These are phyloP conservation scores for Dianthus caryophyllus DNA, from an alignment of 148 eudicot species.

Conservation along the genomic window DNA sequence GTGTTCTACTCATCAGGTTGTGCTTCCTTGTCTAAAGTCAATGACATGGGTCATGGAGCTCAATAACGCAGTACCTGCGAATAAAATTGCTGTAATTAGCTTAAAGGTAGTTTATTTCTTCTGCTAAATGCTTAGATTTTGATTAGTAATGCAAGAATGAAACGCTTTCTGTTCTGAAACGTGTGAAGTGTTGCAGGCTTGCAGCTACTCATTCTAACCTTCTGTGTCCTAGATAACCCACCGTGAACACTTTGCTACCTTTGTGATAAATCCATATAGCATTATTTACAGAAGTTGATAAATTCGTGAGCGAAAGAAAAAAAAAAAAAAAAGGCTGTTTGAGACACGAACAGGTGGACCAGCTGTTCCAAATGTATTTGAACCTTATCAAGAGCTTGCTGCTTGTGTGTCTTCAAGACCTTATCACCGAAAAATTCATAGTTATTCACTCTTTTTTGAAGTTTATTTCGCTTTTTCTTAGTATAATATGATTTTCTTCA, in stretches of 20 bases:
- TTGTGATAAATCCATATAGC: neutral
- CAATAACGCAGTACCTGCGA: conserved; percentile 57
- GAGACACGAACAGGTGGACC: too few relatives aligned
- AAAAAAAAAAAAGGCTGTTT: too few relatives aligned
- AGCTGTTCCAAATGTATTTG: too few relatives aligned
- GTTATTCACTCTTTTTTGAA: neutral
- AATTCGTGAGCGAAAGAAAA: too few relatives aligned
- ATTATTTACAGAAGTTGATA: too few relatives aligned
- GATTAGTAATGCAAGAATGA: neutral
- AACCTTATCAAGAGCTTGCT: neutral
- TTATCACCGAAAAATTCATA: neutral
- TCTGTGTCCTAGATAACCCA: neutral
- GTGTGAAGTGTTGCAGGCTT: too few relatives aligned
- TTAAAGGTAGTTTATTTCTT: conserved; percentile 51
- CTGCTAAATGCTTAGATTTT: neutral
- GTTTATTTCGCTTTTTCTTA: neutral
- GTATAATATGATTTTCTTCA: neutral
- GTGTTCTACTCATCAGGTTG: conserved; percentile 31
- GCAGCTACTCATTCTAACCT: too few relatives aligned
- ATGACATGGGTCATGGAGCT: conserved; percentile 98
- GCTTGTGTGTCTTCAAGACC: neutral
- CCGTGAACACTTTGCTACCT: neutral
- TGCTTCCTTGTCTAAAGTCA: conserved; percentile 88
- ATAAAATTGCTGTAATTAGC: conserved; percentile 83
- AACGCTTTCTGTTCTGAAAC: neutral